A percentile compares a stretch with the other conserved stretches of the same genome.
These are phyloP conservation scores for Cyathus striatus DNA, from an alignment of 768 basidiomycete species.

Conservation along the genomic window DNA sequence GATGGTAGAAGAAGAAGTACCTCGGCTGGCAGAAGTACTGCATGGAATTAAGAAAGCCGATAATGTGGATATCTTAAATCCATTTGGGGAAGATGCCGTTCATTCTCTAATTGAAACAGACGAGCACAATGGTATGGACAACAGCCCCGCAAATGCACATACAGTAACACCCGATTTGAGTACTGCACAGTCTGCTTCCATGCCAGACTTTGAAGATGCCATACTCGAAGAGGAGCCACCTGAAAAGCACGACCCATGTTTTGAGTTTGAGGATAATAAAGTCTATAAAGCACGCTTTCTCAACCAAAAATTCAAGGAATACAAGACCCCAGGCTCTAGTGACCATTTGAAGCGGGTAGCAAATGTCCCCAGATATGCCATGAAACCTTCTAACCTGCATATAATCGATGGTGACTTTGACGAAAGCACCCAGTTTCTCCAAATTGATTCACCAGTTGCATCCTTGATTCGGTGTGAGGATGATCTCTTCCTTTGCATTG, in stretches of 20 bases:
- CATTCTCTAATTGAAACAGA: slow-evolving; percentile 3
- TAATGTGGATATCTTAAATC: slow-evolving; percentile 1
- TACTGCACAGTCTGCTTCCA: no score
- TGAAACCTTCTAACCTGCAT: not conserved
- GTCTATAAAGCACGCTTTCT: slow-evolving; percentile 8
- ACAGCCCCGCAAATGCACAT: no score
- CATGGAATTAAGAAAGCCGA: no score
- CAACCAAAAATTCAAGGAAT: slow-evolving; percentile 5
- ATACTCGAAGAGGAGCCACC: no score
- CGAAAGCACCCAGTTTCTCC: slow-evolving; percentile 5
- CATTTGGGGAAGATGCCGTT: not conserved
- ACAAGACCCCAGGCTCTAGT: slow-evolving; percentile 11
- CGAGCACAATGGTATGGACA: no score
- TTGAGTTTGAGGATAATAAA: slow-evolving; percentile 4
- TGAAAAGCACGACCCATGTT: not conserved
- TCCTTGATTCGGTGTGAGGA: slow-evolving; percentile 15
- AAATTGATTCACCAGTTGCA: slow-evolving; percentile 17
- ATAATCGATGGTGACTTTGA: not conserved
- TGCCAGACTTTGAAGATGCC: no score
- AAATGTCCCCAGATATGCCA: slow-evolving; percentile 6
- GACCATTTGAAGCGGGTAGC: slow-evolving; percentile 13
- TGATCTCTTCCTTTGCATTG: slow-evolving; percentile 19
- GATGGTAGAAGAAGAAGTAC: slow-evolving; percentile 9
- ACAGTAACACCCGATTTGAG: no score
- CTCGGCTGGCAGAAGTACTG: no score